Conservation (phyloP, 345 rosid genomes). For the Camelina hispida region DNA sequence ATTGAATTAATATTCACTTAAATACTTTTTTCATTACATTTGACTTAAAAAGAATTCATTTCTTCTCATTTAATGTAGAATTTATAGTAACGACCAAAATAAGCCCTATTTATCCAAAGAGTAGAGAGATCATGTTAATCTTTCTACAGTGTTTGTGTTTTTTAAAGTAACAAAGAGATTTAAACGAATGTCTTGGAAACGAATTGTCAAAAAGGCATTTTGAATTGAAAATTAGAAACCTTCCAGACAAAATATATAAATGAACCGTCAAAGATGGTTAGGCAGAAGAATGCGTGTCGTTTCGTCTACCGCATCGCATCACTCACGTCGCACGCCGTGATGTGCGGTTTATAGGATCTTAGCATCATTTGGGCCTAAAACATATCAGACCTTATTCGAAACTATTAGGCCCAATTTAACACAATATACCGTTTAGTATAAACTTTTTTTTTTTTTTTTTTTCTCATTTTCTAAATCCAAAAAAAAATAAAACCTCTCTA, state of each 20-base stretch:
- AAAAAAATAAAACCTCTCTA: too few species aligned
- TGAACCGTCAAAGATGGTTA: slow-evolving; percentile 20
- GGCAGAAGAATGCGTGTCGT: slow-evolving; percentile 31
- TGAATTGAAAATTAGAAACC: not conserved
- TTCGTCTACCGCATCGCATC: not conserved
- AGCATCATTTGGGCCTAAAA: not conserved
- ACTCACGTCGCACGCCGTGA: slow-evolving; percentile 33
- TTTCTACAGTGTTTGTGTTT: not conserved
- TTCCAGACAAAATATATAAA: too few species aligned
- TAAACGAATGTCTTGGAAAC: slow-evolving; percentile 4
- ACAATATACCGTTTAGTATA: not conserved
- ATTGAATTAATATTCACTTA: not conserved
- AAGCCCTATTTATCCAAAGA: not conserved
- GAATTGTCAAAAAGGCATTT: not conserved
- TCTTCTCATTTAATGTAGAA: too few species aligned
- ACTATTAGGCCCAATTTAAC: not conserved
- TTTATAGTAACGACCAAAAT: not conserved
- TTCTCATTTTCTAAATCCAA: too few species aligned
- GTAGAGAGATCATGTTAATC: too few species aligned
- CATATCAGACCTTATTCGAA: not conserved
- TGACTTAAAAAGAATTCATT: not conserved
- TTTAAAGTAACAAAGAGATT: not conserved
- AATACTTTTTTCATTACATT: not conserved
- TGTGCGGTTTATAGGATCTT: slow-evolving; percentile 10
- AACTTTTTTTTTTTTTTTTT: too few species aligned